Conservation (phyloP, 306 rosid species). For the Prunus mume region DNA sequence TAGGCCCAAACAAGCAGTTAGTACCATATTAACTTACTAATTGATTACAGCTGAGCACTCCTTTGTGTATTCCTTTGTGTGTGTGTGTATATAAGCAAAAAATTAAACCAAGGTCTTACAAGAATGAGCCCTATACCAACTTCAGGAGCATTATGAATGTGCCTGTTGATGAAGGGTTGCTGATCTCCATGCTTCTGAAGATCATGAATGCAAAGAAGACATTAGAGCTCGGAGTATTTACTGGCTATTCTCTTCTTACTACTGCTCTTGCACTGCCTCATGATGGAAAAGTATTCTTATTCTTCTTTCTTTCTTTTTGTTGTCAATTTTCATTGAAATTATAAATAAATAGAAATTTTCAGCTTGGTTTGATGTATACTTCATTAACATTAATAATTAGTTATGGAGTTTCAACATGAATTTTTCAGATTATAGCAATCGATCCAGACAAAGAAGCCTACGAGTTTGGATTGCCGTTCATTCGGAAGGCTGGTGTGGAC, state of each 20-base stretch:
- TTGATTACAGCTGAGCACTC: too few relatives aligned
- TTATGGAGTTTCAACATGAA: neutral
- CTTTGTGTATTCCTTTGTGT: too few relatives aligned
- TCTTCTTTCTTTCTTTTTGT: neutral
- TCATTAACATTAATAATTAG: neutral
- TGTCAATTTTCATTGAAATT: too few relatives aligned
- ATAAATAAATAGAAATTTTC: too few relatives aligned
- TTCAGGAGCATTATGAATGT: conserved; percentile 45
- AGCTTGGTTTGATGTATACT: neutral
- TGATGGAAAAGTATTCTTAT: conserved; percentile 34
- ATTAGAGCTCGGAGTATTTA: conserved; percentile 56
- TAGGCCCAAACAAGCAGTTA: too few relatives aligned
- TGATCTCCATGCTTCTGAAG: conserved; percentile 49
- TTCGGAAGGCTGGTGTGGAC: conserved; percentile 49
- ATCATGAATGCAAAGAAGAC: conserved; percentile 57
- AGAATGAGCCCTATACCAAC: neutral
- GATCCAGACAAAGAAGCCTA: conserved; percentile 39
- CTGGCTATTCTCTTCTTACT: conserved; percentile 65
- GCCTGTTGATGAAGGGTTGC: conserved; percentile 50
- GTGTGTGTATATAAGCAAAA: too few relatives aligned
- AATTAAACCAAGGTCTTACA: too few relatives aligned
- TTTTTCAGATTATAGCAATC: conserved; percentile 39
- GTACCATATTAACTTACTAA: too few relatives aligned
- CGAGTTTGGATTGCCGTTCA: conserved; percentile 52
- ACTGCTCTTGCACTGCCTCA: conserved; percentile 59